Evolutionary conservation across 192 early-diverging fungal species (phyloP).

Genomic region (Coemansia sp.): DNA sequence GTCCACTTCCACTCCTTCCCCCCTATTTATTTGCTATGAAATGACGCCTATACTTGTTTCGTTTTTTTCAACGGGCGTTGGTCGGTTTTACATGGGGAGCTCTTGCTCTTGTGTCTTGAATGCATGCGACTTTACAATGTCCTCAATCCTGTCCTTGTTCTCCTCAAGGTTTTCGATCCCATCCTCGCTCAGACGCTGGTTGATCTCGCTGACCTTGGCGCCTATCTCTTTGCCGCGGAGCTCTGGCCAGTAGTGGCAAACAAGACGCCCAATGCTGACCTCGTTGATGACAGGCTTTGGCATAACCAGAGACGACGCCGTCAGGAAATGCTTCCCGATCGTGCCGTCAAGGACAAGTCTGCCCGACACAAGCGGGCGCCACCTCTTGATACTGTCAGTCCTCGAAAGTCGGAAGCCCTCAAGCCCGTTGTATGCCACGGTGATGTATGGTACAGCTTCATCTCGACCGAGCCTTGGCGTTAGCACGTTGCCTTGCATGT

Average conservation of each 20-base stretch:
- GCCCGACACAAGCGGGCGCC: conserved; percentile 31
- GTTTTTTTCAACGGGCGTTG: too few species aligned
- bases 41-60: too few species aligned
- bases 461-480: neutral
- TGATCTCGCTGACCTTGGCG: conserved; percentile 20
- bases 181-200: conserved; percentile 27
- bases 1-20: too few species aligned
- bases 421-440: conserved; percentile 38
- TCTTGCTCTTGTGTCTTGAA: conserved; percentile 6
- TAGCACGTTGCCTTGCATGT: neutral
- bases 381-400: conserved; percentile 21
- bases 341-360: conserved; percentile 28
- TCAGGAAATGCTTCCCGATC: conserved; percentile 33
- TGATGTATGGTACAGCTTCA: conserved; percentile 24
- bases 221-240: conserved; percentile 43
- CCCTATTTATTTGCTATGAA: neutral
- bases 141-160: conserved; percentile 27
- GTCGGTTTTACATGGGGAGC: neutral
- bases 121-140: conserved; percentile 24
- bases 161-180: conserved; percentile 32
- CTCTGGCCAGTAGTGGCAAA: conserved; percentile 40
- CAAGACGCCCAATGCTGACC: conserved; percentile 44
- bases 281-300: conserved; percentile 17
- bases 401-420: conserved; percentile 13
- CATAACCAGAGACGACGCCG: conserved; percentile 26